Conservation (phyloP, 441 rosid species). For the Metrosideros polymorpha region DNA sequence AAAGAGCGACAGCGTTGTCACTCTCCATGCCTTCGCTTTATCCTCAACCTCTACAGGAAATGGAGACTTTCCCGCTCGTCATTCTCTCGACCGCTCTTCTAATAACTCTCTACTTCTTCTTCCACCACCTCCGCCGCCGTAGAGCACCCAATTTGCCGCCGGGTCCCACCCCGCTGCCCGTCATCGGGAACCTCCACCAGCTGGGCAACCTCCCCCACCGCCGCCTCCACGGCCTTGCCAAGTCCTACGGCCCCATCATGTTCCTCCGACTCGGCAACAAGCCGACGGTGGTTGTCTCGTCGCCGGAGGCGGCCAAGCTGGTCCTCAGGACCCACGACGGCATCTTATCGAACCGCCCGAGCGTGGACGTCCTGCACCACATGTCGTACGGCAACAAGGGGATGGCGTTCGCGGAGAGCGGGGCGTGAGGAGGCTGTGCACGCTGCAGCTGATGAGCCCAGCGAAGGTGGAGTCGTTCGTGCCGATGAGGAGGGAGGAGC, state of each 20-base stretch:
- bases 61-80: not conserved
- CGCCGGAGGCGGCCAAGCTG: not conserved
- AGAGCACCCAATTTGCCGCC: not conserved
- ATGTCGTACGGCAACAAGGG: not conserved
- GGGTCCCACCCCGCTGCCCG: not conserved
- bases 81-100: not conserved
- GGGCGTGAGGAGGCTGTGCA: not conserved
- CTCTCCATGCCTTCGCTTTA: no score
- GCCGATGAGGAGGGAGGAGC: not conserved
- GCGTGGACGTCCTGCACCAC: not conserved
- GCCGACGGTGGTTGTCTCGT: not conserved
- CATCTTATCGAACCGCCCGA: not conserved
- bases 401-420: not conserved
- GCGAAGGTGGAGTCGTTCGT: not conserved
- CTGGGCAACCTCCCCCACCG: not conserved
- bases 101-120: not conserved
- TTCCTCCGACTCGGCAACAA: not conserved
- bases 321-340: not conserved
- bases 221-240: not conserved
- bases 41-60: no score
- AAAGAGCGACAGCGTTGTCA: no score
- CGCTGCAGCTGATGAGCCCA: not conserved
- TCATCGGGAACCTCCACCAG: constrained; percentile 8
- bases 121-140: not conserved
- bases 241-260: constrained; percentile 1